A percentile compares a stretch with the other conserved stretches of the same genome.
Evolutionary conservation across 345 rosid species (phyloP).

Genomic region (Salix udensis): DNA sequence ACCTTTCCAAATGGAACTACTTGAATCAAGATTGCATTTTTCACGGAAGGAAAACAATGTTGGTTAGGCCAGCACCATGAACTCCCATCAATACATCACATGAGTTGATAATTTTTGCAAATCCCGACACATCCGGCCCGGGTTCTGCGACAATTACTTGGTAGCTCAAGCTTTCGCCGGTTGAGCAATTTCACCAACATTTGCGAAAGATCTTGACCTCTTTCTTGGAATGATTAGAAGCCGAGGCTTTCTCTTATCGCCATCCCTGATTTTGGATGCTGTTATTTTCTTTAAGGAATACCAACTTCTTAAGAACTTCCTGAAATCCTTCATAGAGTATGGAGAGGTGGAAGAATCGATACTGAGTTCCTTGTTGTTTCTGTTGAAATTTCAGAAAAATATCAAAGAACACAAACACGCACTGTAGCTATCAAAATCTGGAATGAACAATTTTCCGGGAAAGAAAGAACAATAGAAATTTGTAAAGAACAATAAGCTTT

Average conservation of each 20-base stretch:
- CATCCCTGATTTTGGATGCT: constrained; percentile 21
- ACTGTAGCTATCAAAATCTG: no score
- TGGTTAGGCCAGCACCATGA: constrained; percentile 84
- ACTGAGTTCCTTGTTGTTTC: constrained; percentile 40
- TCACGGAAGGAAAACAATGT: constrained; percentile 77
- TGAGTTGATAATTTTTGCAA: constrained; percentile 49
- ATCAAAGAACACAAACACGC: no score
- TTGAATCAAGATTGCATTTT: constrained; percentile 69
- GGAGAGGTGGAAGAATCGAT: constrained; percentile 53
- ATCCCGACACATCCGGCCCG: constrained; percentile 33
- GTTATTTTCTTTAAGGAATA: constrained; percentile 41
- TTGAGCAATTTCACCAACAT: constrained; percentile 38
- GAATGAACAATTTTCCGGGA: no score
- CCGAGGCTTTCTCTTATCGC: constrained; percentile 35
- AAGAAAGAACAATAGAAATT: no score
- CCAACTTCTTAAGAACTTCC: constrained; percentile 40
- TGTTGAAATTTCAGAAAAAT: no score
- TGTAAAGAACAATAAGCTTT: no score
- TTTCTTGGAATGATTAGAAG: constrained; percentile 58
- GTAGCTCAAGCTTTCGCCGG: constrained; percentile 47
- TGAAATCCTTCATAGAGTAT: constrained; percentile 56
- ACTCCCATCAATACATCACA: constrained; percentile 85
- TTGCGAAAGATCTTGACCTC: constrained; percentile 50
- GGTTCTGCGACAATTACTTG: constrained; percentile 56
- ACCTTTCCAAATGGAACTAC: constrained; percentile 61